Base-by-base conservation (phyloP, 2,329 filamentous ascomycete species). In the Capronia epimyces region DNA sequence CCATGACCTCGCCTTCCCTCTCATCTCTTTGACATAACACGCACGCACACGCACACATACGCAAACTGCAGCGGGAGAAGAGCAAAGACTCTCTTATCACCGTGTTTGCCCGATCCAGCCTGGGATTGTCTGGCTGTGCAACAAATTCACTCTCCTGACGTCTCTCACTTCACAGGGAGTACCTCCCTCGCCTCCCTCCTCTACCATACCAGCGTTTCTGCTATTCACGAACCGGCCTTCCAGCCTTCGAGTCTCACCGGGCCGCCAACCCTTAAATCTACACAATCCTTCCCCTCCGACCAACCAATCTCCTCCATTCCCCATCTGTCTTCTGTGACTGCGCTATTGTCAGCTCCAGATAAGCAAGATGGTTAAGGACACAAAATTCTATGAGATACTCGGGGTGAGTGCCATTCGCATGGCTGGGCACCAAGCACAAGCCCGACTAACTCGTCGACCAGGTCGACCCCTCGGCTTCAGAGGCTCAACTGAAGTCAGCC, bases 401-500 rank as follows among this genome's bases (percentile, higher is more conserved):
- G 73, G 73, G 66, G 73, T 75, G 67, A 56, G 71, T 64, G 36
- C 15, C n/a, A n/a, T n/a, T 34, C 5, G 31, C 9, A 34, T 15
- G 8, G n/a, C 31, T 6, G 10, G 13, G 5, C 31, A 34, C 15
- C 12, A 13, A 34, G 5, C 15, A 13, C 31, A n/a, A 34, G 9
- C n/a, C 7, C 31, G 31, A 34, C 31, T 37, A 15, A 37, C 34
- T 20, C 18, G 34, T 18, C 3, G 7, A 18, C 7, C 34, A 94
- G 88, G 87, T 94, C 62, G 60, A 86, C 63, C 84, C 88, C 59
- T 83, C 80, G 64, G 49, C 87, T 60, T 85, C 85, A 52, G 91
- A 97, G 64, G 76, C 84, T 62, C 86, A 96, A 72, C 75, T 98
- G 60, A 96, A 93, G 77, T 89, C 90, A 66, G 89, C 91, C 15